A percentile compares a stretch with the other conserved stretches of the same genome.
phyloP scores from a whole-genome alignment of 805 yeast genomes.

The Candida parachauliodes region DNA sequence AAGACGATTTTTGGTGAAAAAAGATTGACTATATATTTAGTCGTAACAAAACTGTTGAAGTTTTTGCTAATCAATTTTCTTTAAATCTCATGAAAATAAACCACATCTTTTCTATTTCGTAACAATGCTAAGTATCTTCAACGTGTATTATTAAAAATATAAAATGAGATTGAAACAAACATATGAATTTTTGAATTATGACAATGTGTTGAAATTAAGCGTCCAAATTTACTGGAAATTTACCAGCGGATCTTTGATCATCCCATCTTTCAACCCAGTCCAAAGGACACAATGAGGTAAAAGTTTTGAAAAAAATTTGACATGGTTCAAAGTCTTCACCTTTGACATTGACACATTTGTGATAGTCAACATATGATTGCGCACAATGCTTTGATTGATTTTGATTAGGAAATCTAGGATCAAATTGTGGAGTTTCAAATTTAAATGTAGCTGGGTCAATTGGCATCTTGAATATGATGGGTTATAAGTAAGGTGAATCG shows the following conservation, averaged over 20 bases:
- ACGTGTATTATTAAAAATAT: background rate
- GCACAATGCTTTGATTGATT: slow-evolving; percentile 99
- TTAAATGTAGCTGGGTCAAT: slow-evolving; percentile 37
- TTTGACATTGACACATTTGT: slow-evolving; percentile 92
- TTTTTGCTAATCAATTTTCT: background rate
- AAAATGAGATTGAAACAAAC: background rate
- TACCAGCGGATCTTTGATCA: slow-evolving; percentile 67
- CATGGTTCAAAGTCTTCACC: slow-evolving; percentile 99
- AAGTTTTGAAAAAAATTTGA: slow-evolving; percentile 89
- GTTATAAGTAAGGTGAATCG: background rate
- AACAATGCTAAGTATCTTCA: background rate
- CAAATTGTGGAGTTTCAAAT: slow-evolving; percentile 53
- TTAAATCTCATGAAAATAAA: background rate
- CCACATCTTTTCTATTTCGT: background rate
- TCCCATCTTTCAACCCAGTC: slow-evolving; percentile 89
- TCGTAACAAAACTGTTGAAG: too few species aligned
- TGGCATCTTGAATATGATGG: slow-evolving; percentile 23
- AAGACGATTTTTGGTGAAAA: slow-evolving; percentile 33
- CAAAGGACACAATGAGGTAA: slow-evolving; percentile 78
- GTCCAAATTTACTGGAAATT: slow-evolving; percentile 41
- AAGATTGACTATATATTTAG: too few species aligned
- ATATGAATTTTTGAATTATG: background rate
- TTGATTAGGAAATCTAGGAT: slow-evolving; percentile 93
- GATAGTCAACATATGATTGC: slow-evolving; percentile 97
- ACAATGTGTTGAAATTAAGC: slow-evolving; percentile 12